phyloP scores from a whole-genome alignment of 129 eudicot species.

The Tanacetum coccineum region DNA sequence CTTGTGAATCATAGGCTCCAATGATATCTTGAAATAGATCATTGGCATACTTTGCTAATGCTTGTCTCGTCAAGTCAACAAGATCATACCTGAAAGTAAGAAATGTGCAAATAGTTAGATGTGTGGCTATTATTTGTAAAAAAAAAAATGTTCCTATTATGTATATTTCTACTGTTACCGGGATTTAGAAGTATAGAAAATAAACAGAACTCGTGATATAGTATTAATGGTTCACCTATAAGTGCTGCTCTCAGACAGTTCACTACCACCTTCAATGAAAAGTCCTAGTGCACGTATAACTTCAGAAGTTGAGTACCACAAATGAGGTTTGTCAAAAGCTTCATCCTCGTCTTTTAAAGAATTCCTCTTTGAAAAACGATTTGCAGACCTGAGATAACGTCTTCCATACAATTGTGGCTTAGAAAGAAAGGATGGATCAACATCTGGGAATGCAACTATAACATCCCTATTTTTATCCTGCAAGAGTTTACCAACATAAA shows the following conservation, averaged over 20 bases:
- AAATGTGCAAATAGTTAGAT: neutral
- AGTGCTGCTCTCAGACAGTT: conserved; percentile 55
- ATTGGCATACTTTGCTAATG: conserved; percentile 73
- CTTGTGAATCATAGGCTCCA: conserved; percentile 52
- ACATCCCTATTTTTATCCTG: conserved; percentile 91
- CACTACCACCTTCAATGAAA: conserved; percentile 53
- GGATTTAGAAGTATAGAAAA: neutral
- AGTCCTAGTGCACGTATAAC: conserved; percentile 62
- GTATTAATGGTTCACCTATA: conserved; percentile 47
- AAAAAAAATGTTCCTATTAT: neutral
- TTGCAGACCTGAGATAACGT: conserved; percentile 8
- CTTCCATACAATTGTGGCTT: conserved; percentile 15
- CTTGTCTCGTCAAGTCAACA: conserved; percentile 84
- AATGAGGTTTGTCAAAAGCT: conserved; percentile 58
- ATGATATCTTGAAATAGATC: conserved; percentile 50
- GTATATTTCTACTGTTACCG: neutral
- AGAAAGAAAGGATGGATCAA: conserved; percentile 51
- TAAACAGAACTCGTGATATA: neutral
- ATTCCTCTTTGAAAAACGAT: conserved; percentile 29
- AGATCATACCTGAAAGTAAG: conserved; percentile 58
- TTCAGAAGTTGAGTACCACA: conserved; percentile 82
- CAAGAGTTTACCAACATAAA: conserved; percentile 16
- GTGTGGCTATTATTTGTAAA: neutral
- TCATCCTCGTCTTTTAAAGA: conserved; percentile 34
- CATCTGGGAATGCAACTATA: conserved; percentile 78